Percentiles rank a stretch among this genome's conserved stretches.
Evolutionary conservation across 2,329 filamentous ascomycete genomes (phyloP).

Genomic region (Pseudogymnoascus sp.): DNA sequence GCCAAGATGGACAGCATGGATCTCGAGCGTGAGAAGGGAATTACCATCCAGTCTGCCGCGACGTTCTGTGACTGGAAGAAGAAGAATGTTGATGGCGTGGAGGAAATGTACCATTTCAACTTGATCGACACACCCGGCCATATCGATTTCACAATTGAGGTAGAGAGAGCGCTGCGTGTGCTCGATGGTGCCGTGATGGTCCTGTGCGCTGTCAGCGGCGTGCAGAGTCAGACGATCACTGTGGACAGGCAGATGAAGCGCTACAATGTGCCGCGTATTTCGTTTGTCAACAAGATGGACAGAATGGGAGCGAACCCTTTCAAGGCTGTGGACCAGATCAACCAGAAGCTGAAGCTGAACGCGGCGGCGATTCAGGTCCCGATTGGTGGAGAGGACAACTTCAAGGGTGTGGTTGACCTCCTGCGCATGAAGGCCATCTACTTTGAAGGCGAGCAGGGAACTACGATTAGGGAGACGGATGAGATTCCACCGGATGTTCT

Average conservation of each 20-base stretch:
- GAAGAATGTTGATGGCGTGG: constrained; percentile 64
- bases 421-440: constrained; percentile 90
- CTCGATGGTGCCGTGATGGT: constrained; percentile 98
- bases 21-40: constrained; percentile 93
- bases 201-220: constrained; percentile 91
- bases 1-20: constrained; percentile 99
- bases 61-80: constrained; percentile 98
- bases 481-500: constrained; percentile 75
- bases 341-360: constrained; percentile 85
- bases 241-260: constrained; percentile 98
- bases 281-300: constrained; percentile 99
- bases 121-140: constrained; percentile 97
- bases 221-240: constrained; percentile 96
- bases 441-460: constrained; percentile 77
- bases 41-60: constrained; percentile 96
- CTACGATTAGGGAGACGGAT: constrained; percentile 66
- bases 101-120: constrained; percentile 94
- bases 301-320: constrained; percentile 97
- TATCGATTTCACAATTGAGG: constrained; percentile 98
- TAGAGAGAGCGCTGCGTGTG: constrained; percentile 88
- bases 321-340: constrained; percentile 96
- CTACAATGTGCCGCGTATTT: constrained; percentile 92
- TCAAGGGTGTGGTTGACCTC: constrained; percentile 86
- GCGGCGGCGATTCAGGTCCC: constrained; percentile 92
- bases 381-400: constrained; percentile 85